A percentile compares a stretch with the other conserved stretches of the same genome.
Conservation (phyloP, 1,284 basidiomycete genomes). For the Boletus smithii region DNA sequence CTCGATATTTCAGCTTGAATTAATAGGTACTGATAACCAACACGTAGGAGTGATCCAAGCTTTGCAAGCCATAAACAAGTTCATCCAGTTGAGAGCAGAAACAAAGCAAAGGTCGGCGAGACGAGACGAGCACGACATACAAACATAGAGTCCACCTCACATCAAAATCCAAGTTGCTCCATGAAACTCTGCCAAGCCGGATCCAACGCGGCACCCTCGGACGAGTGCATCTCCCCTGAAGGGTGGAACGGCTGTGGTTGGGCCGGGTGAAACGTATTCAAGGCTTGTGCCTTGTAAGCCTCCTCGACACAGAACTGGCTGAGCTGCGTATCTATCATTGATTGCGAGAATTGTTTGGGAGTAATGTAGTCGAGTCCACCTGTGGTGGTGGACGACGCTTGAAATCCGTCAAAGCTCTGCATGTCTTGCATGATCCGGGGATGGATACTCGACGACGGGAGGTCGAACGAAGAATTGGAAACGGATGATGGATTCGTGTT, state of each 20-base stretch:
- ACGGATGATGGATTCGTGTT: neutral
- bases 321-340: constrained; percentile 29
- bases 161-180: constrained; percentile 61
- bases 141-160: neutral
- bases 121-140: neutral
- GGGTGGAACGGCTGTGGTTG: constrained; percentile 15
- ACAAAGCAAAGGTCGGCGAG: neutral
- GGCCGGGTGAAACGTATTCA: constrained; percentile 16
- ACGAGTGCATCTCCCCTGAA: constrained; percentile 4
- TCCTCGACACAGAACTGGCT: constrained; percentile 24
- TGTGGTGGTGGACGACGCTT: constrained; percentile 14
- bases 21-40: neutral
- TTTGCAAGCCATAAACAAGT: neutral
- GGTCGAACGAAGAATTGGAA: constrained; percentile 7
- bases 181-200: constrained; percentile 64
- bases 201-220: constrained; percentile 43
- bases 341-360: constrained; percentile 27
- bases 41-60: neutral
- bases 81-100: neutral
- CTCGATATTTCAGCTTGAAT: no score
- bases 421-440: constrained; percentile 45
- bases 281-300: constrained; percentile 7
- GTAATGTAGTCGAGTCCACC: constrained; percentile 8
- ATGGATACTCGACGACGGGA: constrained; percentile 30
- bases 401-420: constrained; percentile 41